phyloP scores from a whole-genome alignment of 1,284 basidiomycete genomes.

The Apiotrichum domesticum region DNA sequence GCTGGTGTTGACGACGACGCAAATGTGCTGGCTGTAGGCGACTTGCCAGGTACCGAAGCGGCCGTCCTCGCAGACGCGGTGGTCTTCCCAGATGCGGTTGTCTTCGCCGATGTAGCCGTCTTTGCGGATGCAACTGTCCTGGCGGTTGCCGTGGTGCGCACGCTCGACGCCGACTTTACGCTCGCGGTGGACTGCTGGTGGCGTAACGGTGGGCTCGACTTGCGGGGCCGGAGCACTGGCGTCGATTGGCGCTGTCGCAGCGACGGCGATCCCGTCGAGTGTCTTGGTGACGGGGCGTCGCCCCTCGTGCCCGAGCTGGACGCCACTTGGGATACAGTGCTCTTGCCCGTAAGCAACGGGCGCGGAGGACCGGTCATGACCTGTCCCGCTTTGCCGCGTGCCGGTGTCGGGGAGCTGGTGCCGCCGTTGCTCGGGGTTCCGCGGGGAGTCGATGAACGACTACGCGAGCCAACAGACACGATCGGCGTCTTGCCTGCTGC shows the following conservation, averaged over 20 bases:
- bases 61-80: neutral
- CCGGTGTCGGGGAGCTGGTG: constrained; percentile 18
- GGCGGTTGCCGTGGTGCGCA: neutral
- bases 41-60: neutral
- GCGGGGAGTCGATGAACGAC: neutral
- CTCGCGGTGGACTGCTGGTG: constrained; percentile 6
- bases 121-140: neutral
- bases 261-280: neutral
- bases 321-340: neutral
- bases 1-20: neutral
- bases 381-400: constrained; percentile 1
- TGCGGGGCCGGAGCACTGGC: neutral
- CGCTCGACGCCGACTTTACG: constrained; percentile 2
- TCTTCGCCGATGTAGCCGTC: constrained; percentile 1
- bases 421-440: neutral
- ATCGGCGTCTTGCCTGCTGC: constrained; percentile 23
- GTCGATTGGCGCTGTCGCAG: constrained; percentile 1
- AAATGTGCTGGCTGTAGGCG: neutral
- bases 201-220: neutral
- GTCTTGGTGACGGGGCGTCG: neutral
- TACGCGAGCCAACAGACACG: constrained; percentile 20
- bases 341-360: constrained; percentile 35
- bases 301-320: neutral
- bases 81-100: neutral
- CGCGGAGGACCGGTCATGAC: constrained; percentile 22